Evolutionary conservation across 1,284 basidiomycete species (phyloP), one percentile per base, ranked within the genome.

Genomic region (Rhodotorula glutinis): DNA sequence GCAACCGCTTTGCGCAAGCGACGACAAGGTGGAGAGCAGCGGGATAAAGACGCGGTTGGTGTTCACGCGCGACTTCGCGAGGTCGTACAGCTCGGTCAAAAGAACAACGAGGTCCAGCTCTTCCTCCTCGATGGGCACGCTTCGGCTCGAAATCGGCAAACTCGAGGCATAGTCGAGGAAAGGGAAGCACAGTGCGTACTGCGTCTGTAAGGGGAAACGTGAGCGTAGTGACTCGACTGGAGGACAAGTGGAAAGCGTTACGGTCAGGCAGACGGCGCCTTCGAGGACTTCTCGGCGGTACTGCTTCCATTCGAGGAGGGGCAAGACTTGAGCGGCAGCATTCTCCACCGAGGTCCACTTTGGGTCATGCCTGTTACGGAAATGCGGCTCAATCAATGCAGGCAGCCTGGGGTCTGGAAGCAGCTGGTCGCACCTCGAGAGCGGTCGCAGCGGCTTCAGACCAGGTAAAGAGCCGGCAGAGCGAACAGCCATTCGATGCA

Each of bases 251-350:
- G 30, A n/a, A 46, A 17, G 11, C 60, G 89, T 88, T 46, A 88
- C 88, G 41, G 89, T 81, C 70, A 89, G 91, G 61, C 89, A 80
- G 4, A 92, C 82, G 5, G 93, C 78, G 0, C 92, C 92, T 9
- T 83, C 81, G 27, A 94, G 81, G 38, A 94, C 75, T n/a, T 81
- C 75, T 51, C 79, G 77, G 23, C 88, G 84, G 76, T 89, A 91
- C 69, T 81, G 79, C 53, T 79, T 77, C 63, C 89, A 81, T 55
- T 83, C 81, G 40, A 94, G 81, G n/a, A 93, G 79, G 52, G 82
- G 84, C 60, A 91, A 84, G 4, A 86, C 78, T 78, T 49, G 86
- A 85, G 70, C 90, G 85, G 75, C 85, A 84, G 88, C 90, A 92
- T 56, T 78, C 57, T 44, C 75, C 73, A n/a, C 60, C 62, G 52